Base-by-base conservation (phyloP, 805 yeast species). In the Lachancea fermentati region DNA sequence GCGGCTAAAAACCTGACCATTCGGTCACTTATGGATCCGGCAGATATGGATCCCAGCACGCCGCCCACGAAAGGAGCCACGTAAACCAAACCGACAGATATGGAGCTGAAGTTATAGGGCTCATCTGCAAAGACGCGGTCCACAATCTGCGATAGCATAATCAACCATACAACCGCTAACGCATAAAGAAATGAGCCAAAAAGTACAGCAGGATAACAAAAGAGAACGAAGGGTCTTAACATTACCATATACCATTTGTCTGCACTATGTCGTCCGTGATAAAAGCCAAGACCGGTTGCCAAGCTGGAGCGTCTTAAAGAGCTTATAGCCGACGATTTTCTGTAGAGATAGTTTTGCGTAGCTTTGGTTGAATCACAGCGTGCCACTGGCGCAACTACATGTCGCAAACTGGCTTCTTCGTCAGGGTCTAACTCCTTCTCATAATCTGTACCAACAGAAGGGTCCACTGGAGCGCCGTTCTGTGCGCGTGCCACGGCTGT, bases 151-250 rank as follows among this genome's bases (percentile, higher is more conserved):
- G 81, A 74, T 34, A 78, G 71, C 22, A 77, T 73, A 52, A 78
- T 77, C 34, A 78, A 68, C 82, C 82, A 78, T 14, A 78, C 79
- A 15, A 78, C 79, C 12, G 81, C 75, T 38, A 78, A 62, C 0
- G 78, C 63, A 52, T 78, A 78, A 2, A 75, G 54, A 6, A 78
- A 51, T 1, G 81, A 62, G 0, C 79, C 72, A 50, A 67, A 78
- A 4, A 74, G 50, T 13, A 78, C 62, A 1, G 74, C 61, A 0
- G 82, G 81, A 53, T 77, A 78, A 19, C 62, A 51, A 41, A 60
- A 65, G 4, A 78, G 64, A 18, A 70, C 66, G 43, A 78, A 68
- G 2, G 84, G 84, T 32, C 84, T 62, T 14, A 74, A 45, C 9
- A 74, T 71, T 5, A 76, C 72, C 72, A 68, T 70, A 73, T 75